Evolutionary conservation across 2,329 filamentous ascomycete genomes (phyloP), one percentile per base, ranked within the genome.

Genomic region (Eutypella sp.): DNA sequence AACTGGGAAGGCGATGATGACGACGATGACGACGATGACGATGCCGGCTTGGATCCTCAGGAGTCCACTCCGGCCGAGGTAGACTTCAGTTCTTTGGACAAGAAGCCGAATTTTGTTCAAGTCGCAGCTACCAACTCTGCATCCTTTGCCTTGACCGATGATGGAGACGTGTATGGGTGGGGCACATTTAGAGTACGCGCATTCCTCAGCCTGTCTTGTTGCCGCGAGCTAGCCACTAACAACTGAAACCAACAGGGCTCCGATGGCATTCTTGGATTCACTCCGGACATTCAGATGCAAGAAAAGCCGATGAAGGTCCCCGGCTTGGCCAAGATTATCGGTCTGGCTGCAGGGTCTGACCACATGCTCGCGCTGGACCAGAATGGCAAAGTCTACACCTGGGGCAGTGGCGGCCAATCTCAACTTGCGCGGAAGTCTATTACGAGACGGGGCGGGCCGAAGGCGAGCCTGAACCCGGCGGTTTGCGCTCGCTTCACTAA

Each of bases 81-180:
- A 19, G 67, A 74, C 39, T 82, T 82, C 48, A 47, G 50, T 7
- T 47, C 50, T 27, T 47, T 68, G 5, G 54, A 56, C 5, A 53
- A 58, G 16, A 55, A 53, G 37, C 62, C 59, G 37, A 54, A 49
- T 42, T 69, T 65, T 47, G 76, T 78, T 18, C 80, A 88, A 59
- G 73, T 92, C 47, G 79, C 79, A 36, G 87, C 86, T 27, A 81
- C 81, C 42, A 87, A 92, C 68, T 89, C 82, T 60, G 81, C 83
- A 39, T 86, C 81, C 2, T 90, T 92, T 64, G 86, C 78, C 9
- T 73, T 93, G 27, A 92, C 88, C 10, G 78, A 82, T 39, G 81
- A 86, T 48, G 88, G 88, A 16, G 74, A 78, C 42, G 83, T 93
- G 24, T 93, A 89, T 58, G 87, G 87, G 48, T 93, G 88, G 87